Conservation (phyloP, 2,329 filamentous ascomycete species). For the Claviceps capensis region DNA sequence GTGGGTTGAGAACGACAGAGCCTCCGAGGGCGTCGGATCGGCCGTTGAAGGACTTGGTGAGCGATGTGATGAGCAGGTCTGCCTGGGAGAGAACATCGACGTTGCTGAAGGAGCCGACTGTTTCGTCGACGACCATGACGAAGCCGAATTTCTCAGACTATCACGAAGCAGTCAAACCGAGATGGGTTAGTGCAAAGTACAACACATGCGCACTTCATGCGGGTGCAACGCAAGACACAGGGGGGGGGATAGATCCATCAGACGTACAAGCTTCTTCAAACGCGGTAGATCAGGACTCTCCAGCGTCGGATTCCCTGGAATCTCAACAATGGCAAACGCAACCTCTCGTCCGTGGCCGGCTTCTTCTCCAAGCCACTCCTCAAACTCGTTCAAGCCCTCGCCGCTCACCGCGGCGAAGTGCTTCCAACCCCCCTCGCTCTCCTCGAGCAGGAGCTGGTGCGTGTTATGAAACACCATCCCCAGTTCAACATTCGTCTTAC, state of each 20-base stretch:
- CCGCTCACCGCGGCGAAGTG: conserved; percentile 32
- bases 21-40: conserved; percentile 41
- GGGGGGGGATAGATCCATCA: too few relatives aligned
- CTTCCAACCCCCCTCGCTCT: conserved; percentile 28
- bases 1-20: conserved; percentile 34
- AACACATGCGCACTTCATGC: too few relatives aligned
- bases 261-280: conserved; percentile 22
- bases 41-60: conserved; percentile 47
- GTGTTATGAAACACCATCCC: conserved; percentile 40
- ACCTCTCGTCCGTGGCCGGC: conserved; percentile 24
- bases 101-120: conserved; percentile 32
- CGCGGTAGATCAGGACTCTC: conserved; percentile 20
- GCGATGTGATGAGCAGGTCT: conserved; percentile 36
- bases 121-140: conserved; percentile 34
- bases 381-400: conserved; percentile 28
- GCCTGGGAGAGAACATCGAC: conserved; percentile 34
- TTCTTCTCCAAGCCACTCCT: conserved; percentile 28
- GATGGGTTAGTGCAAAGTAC: too few relatives aligned
- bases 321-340: conserved; percentile 34
- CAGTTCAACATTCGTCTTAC: conserved; percentile 26
- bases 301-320: conserved; percentile 23
- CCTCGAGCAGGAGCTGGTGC: conserved; percentile 31
- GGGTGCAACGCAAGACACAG: too few relatives aligned
- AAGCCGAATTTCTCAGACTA: conserved; percentile 30
- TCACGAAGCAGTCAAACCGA: background rate